A percentile compares a stretch with the other conserved stretches of the same genome.
Evolutionary conservation across 805 yeast species (phyloP).

Genomic region (Nakazawaea wyomingensis): DNA sequence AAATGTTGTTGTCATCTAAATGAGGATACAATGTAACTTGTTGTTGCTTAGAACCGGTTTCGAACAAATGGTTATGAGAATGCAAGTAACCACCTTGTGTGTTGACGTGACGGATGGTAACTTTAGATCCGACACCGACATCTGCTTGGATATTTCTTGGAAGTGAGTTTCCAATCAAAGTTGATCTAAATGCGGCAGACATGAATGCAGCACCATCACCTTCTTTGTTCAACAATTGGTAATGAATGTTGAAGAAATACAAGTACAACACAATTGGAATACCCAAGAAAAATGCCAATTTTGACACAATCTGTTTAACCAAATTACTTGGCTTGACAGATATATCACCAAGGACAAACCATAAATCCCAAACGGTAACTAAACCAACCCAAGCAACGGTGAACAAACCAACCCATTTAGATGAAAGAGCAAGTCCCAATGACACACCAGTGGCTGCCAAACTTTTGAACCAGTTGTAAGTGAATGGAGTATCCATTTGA

Average conservation of each 20-base stretch:
- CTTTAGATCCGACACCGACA: constrained; percentile 68
- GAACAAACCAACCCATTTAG: constrained; percentile 84
- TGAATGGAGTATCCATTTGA: constrained; percentile 59
- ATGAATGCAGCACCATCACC: constrained; percentile 72
- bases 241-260: constrained; percentile 58
- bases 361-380: constrained; percentile 53
- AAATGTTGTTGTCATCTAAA: constrained; percentile 66
- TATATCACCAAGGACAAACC: constrained; percentile 73
- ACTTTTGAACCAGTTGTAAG: constrained; percentile 52
- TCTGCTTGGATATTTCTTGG: constrained; percentile 56
- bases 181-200: constrained; percentile 66
- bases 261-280: constrained; percentile 55
- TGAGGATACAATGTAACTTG: constrained; percentile 80
- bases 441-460: constrained; percentile 60
- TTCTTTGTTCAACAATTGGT: constrained; percentile 48
- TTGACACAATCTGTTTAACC: constrained; percentile 40
- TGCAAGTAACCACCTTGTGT: constrained; percentile 80
- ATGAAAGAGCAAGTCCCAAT: constrained; percentile 67
- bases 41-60: constrained; percentile 80
- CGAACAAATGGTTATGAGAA: constrained; percentile 68
- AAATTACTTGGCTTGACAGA: constrained; percentile 39
- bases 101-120: constrained; percentile 62
- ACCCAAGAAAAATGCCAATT: constrained; percentile 51
- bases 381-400: constrained; percentile 76
- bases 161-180: constrained; percentile 53